Base-by-base conservation (phyloP, 2,329 filamentous ascomycete genomes). In the Myrmaecium sp. region DNA sequence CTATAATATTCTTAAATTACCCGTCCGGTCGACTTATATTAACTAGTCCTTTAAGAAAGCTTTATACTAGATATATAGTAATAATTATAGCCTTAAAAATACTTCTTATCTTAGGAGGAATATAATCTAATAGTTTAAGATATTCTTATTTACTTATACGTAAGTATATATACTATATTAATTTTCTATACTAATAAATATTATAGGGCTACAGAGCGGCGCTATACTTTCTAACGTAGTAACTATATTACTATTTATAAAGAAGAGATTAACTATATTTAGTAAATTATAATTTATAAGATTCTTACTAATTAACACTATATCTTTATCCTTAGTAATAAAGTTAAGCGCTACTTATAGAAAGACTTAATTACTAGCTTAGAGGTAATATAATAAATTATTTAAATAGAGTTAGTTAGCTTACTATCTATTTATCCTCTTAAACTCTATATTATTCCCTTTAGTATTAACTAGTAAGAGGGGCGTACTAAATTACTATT, bases 141-240 rank as follows among this genome's bases (percentile, higher is more conserved):
- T n/a, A n/a, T n/a, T n/a, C n/a, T n/a, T n/a, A n/a, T n/a, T n/a
- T n/a, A n/a, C n/a, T n/a, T n/a, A n/a, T n/a, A n/a, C n/a, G n/a
- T n/a, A n/a, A n/a, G 17, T 25, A 25, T 9, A n/a, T 25, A 25
- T 25, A 25, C 14, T 25, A 11, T 11, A 25, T 13, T 6, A 25
- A 11, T 13, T 13, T 13, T 16, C 14, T 25, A 25, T 16, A 25
- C 14, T 16, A 16, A 25, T 16, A 16, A 11, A 9, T 7, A 16
- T 25, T 25, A 9, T 11, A 11, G 14, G 17, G n/a, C n/a, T n/a
- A n/a, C n/a, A n/a, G n/a, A n/a, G n/a, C n/a, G n/a, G n/a, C n/a
- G n/a, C n/a, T 25, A 11, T 16, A 16, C 14, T 25, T 9, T 16
- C 15, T 16, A 11, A 11, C 15, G 17, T 16, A 6, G 17, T 25